Base-by-base conservation (phyloP, 192 early-diverging fungal species). In the Coemansia nantahalensis region DNA sequence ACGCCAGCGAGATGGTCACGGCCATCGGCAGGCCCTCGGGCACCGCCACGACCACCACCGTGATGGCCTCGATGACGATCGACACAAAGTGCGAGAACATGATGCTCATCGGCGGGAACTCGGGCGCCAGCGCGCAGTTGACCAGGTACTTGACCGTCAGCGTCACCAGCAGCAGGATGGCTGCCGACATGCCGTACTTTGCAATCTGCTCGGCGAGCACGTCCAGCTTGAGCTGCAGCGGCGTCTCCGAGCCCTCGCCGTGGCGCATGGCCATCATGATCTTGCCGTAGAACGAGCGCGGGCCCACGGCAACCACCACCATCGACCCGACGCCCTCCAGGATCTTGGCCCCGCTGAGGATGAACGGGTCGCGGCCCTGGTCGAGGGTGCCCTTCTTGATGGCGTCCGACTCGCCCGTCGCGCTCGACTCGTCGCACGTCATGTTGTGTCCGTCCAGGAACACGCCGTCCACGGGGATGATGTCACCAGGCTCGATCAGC, bases 391-490 rank as follows among this genome's bases (percentile, higher is more conserved):
- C 82, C 69, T 98, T 98, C 55, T 84, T 84, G 50, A 95, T 76
- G 0, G 90, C 78, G 43, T 91, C 82, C 2, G 91, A 87, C 75
- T 98, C 95, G 45, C 95, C 95, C 4, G 95, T 98, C 8, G 88
- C 83, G 38, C 90, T 84, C 31, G 84, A 87, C 65, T 98, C 95
- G 75, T 98, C 95, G 54, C 83, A 84, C 18, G 77, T 77, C 41
- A 95, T 65, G 77, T 92, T 90, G 71, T 88, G 88, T 13, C 85
- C 88, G 42, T 70, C 66, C 38, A 96, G 56, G 41, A 86, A 82
- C 42, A 97, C 66, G 56, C 91, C 94, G 61, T 98, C 95, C n/a
- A 92, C 93, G 8, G 93, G 86, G n/a, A 96, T 57, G 15, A 97
- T 85, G 68, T 96, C 95, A 50, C 96, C 96, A 6, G 90, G 88